Conservation (phyloP, 345 rosid species). For the Leavenworthia alabamica region DNA sequence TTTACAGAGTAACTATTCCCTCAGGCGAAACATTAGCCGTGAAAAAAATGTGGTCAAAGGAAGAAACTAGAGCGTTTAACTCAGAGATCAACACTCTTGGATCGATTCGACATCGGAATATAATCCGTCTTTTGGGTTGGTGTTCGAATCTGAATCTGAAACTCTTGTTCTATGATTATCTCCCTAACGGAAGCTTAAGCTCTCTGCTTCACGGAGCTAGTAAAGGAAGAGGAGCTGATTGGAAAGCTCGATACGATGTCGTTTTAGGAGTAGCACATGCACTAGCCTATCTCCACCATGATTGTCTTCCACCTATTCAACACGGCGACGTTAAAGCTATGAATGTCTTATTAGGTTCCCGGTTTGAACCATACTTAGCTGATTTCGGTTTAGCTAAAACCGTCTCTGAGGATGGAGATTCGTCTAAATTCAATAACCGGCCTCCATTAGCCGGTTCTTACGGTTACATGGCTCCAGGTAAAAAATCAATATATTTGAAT, state of each 20-base stretch:
- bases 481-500: background rate
- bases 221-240: slow-evolving; percentile 35
- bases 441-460: slow-evolving; percentile 62
- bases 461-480: slow-evolving; percentile 95
- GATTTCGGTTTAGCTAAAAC: slow-evolving; percentile 81
- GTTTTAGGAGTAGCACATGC: slow-evolving; percentile 77
- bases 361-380: slow-evolving; percentile 60
- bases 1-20: slow-evolving; percentile 47
- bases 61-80: slow-evolving; percentile 54
- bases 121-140: slow-evolving; percentile 76
- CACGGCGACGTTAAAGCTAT: slow-evolving; percentile 85
- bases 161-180: slow-evolving; percentile 63
- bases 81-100: slow-evolving; percentile 71
- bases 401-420: slow-evolving; percentile 31
- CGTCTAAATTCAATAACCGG: slow-evolving; percentile 43
- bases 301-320: slow-evolving; percentile 69
- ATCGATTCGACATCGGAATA: slow-evolving; percentile 76
- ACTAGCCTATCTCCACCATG: slow-evolving; percentile 76
- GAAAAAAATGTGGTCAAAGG: slow-evolving; percentile 51
- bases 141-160: slow-evolving; percentile 62
- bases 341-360: slow-evolving; percentile 63
- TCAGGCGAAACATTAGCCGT: slow-evolving; percentile 60
- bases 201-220: slow-evolving; percentile 41
- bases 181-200: slow-evolving; percentile 62
- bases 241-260: slow-evolving; percentile 68